Base-by-base conservation (phyloP, 805 yeast genomes). In the Yamadazyma tumulicola region DNA sequence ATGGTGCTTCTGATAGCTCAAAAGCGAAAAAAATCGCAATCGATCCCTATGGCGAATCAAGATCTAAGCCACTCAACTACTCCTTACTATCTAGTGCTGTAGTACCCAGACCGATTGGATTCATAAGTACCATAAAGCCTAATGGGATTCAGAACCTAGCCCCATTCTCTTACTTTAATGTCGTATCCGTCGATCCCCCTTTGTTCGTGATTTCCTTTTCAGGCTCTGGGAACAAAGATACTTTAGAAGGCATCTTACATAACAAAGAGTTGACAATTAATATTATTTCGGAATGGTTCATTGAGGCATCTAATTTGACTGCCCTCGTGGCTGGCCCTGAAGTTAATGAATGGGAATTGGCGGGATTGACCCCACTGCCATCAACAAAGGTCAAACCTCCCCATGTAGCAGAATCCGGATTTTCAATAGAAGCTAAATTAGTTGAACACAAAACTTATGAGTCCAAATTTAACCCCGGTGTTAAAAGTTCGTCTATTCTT, bases 81-180 rank as follows among this genome's bases (percentile, higher is more conserved):
- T 66, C 61, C 39, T 53, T 74, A 19, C 55, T 79, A 19, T 64
- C 65, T n/a, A 60, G 76, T 9, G 80, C 74, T 1, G 47, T 79
- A 12, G 61, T 67, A 1, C 85, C 85, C 2, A 63, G 85, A 37
- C 84, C 84, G 6, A 66, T 79, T 45, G 85, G 76, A 4, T 70
- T 79, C 37, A 54, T 79, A 3, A 70, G 82, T 4, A 67, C 81
- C 0, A 47, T 72, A 2, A 51, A 62, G 18, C 40, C 43, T 5
- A 59, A 62, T 8, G 81, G 82, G 1, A 46, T 44, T 1, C 45
- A 46, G 19, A 79, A 79, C 47, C 51, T 79, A 25, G 74, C 85
- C 1, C 85, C 85, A n/a, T 79, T 73, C 47, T 75, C 81, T 9
- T 79, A 63, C 52, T 75, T 75, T 49, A 59, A 57, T 17, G 42